These are phyloP conservation scores for Trapa incisa DNA, from an alignment of 345 rosid species.

Conservation along the genomic window DNA sequence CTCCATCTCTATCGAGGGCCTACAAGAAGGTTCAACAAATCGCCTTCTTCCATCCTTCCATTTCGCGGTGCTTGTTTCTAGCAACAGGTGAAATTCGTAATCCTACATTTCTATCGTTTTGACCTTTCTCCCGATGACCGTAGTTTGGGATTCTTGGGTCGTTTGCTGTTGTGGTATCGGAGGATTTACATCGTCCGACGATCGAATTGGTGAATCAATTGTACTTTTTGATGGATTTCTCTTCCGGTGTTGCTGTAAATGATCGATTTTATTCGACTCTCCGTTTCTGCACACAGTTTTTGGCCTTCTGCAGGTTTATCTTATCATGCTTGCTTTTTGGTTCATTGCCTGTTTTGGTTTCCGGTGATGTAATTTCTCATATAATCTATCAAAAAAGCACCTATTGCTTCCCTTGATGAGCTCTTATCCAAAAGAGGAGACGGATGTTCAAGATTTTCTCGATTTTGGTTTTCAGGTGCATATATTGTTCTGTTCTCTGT, in stretches of 20 bases:
- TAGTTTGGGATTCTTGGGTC: not conserved
- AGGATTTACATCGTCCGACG: not conserved
- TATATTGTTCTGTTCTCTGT: not conserved
- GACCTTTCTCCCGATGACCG: not conserved
- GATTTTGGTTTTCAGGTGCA: not conserved
- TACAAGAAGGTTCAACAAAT: not conserved
- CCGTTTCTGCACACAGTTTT: not conserved
- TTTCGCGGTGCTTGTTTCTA: not conserved
- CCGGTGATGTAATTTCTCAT: not conserved
- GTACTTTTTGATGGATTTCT: not conserved
- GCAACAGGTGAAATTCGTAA: not conserved
- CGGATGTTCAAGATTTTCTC: not conserved
- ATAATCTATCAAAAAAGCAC: not conserved
- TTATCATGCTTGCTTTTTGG: not conserved
- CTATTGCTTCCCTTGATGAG: not conserved
- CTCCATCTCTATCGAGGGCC: not conserved
- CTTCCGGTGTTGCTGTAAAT: not conserved
- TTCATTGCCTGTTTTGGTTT: not conserved
- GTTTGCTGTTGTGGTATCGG: not conserved
- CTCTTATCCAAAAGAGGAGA: not conserved
- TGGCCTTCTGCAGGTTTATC: not conserved
- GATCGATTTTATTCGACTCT: not conserved
- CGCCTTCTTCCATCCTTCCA: not conserved
- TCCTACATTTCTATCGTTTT: not conserved
- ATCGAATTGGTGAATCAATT: conserved; percentile 2